phyloP scores from a whole-genome alignment of 1,139 yeast genomes.

The Blastobotrys proliferans region DNA sequence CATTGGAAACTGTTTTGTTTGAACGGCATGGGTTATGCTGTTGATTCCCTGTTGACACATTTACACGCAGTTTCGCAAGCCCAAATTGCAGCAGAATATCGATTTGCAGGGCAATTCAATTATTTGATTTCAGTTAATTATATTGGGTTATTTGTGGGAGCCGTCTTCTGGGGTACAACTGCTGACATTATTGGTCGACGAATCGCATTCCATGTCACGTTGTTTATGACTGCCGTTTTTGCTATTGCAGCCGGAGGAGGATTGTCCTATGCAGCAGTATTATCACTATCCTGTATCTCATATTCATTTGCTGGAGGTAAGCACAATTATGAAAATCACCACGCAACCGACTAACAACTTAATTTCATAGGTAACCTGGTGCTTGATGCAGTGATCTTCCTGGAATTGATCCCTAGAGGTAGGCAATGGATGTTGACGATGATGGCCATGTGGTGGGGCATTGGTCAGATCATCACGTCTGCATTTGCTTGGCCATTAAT shows the following conservation, averaged over 20 bases:
- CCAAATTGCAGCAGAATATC: constrained; percentile 26
- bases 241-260: constrained; percentile 53
- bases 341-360: no score
- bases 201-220: constrained; percentile 51
- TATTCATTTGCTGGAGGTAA: constrained; percentile 46
- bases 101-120: constrained; percentile 22
- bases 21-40: constrained; percentile 61
- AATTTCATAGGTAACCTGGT: no score
- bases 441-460: constrained; percentile 59
- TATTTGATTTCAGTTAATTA: constrained; percentile 42
- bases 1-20: constrained; percentile 28
- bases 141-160: constrained; percentile 54
- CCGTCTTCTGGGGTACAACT: constrained; percentile 53
- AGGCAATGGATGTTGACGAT: constrained; percentile 52
- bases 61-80: constrained; percentile 43
- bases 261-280: constrained; percentile 42
- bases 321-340: no score
- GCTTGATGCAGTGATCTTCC: constrained; percentile 54
- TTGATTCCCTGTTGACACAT: constrained; percentile 53
- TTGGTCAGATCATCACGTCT: constrained; percentile 55
- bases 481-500: constrained; percentile 54
- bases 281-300: constrained; percentile 43
- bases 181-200: constrained; percentile 58
- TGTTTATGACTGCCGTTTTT: constrained; percentile 49
- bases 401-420: constrained; percentile 53